Evolutionary conservation across 441 rosid genomes (phyloP).

Genomic region (Gossypium davidsonii): DNA sequence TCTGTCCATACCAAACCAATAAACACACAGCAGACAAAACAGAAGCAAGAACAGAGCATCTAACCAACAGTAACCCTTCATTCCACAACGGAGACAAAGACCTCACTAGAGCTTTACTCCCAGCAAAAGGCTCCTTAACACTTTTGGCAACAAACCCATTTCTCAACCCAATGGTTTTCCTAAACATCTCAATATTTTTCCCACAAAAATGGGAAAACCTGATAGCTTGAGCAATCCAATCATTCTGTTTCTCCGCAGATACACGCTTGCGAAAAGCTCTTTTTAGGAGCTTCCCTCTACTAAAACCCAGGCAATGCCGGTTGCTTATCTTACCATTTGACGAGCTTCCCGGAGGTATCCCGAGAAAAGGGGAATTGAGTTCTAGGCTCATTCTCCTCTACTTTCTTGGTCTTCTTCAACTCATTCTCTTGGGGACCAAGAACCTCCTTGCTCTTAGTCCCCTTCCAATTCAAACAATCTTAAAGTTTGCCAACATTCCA

Average conservation of each 20-base stretch:
- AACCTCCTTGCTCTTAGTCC: slow-evolving; percentile 44
- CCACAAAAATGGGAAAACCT: slow-evolving; percentile 67
- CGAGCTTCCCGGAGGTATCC: slow-evolving; percentile 33
- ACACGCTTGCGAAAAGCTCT: slow-evolving; percentile 35
- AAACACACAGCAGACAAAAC: slow-evolving; percentile 86
- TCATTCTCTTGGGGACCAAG: slow-evolving; percentile 83
- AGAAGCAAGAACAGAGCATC: slow-evolving; percentile 70
- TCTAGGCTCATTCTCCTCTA: slow-evolving; percentile 45
- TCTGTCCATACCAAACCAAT: slow-evolving; percentile 87
- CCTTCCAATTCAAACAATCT: slow-evolving; percentile 23
- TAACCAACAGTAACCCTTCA: slow-evolving; percentile 54
- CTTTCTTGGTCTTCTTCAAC: slow-evolving; percentile 1
- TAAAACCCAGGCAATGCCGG: slow-evolving; percentile 17
- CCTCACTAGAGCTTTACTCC: slow-evolving; percentile 60
- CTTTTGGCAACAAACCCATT: slow-evolving; percentile 52
- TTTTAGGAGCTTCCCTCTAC: slow-evolving; percentile 25
- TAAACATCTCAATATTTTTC: slow-evolving; percentile 50
- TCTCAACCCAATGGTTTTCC: slow-evolving; percentile 59
- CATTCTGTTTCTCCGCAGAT: slow-evolving; percentile 51
- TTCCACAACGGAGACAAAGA: slow-evolving; percentile 62
- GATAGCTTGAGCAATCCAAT: slow-evolving; percentile 58
- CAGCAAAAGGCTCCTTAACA: slow-evolving; percentile 52
- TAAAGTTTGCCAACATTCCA: slow-evolving; percentile 18
- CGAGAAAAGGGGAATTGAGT: slow-evolving; percentile 48
- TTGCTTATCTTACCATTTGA: slow-evolving; percentile 22